Evolutionary conservation across 2,329 filamentous ascomycete species (phyloP).

Genomic region (Xenosphaeropsis pyriputrescens): DNA sequence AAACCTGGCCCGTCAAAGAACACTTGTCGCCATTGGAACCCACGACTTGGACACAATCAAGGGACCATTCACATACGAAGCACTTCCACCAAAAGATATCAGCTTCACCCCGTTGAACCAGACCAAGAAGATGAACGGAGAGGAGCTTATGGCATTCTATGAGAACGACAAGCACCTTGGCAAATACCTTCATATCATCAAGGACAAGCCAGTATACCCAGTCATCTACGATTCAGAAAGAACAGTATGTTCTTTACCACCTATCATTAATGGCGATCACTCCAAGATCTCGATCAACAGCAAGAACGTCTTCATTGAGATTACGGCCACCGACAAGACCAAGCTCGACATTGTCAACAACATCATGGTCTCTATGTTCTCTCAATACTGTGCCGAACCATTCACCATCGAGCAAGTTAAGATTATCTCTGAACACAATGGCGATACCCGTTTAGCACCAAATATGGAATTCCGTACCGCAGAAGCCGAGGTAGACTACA

Average conservation of each 20-base stretch:
- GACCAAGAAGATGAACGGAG: constrained; percentile 71
- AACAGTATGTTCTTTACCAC: constrained; percentile 81
- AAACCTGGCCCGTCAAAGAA: constrained; percentile 85
- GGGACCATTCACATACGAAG: constrained; percentile 95
- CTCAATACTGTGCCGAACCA: constrained; percentile 69
- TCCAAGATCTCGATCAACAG: constrained; percentile 91
- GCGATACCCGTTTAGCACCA: constrained; percentile 66
- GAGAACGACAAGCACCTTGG: constrained; percentile 88
- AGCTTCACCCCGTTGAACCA: constrained; percentile 87
- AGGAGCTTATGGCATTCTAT: constrained; percentile 88
- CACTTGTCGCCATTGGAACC: constrained; percentile 91
- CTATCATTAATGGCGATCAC: constrained; percentile 95
- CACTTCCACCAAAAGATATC: constrained; percentile 80
- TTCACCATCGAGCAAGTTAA: constrained; percentile 92
- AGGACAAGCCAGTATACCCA: constrained; percentile 85
- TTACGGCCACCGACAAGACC: constrained; percentile 88
- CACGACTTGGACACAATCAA: constrained; percentile 90
- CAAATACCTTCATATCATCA: constrained; percentile 85
- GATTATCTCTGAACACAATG: constrained; percentile 85
- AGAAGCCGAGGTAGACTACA: constrained; percentile 78
- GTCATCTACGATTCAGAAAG: constrained; percentile 86
- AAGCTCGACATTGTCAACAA: constrained; percentile 94
- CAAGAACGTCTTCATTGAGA: constrained; percentile 91
- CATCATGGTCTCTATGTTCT: constrained; percentile 97
- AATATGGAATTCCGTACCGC: constrained; percentile 63